Conservation (phyloP, 2,329 filamentous ascomycete genomes). For the Colletotrichum brevisporum region DNA sequence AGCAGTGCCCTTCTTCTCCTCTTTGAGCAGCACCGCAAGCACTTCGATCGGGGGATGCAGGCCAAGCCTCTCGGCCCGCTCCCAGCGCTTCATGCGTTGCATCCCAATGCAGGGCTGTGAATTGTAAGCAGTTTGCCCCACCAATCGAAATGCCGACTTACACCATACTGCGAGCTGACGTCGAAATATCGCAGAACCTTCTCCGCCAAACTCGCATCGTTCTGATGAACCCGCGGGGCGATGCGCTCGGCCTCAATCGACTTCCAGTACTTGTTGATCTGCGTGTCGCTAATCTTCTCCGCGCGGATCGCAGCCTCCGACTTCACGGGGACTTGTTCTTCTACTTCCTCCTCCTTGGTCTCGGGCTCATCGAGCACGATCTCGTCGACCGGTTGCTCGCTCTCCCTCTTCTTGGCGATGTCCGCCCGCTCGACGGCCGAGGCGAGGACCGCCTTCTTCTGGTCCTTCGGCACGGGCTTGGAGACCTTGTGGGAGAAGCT, state of each 20-base stretch:
- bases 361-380: conserved; percentile 43
- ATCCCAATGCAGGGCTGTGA: conserved; percentile 89
- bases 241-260: conserved; percentile 77
- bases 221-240: conserved; percentile 83
- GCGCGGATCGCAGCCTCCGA: conserved; percentile 70
- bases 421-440: conserved; percentile 45
- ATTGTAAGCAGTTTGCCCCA: conserved; percentile 12
- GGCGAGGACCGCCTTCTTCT: conserved; percentile 57
- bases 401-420: conserved; percentile 41
- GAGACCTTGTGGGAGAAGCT: conserved; percentile 72
- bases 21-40: conserved; percentile 84
- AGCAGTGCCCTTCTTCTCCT: conserved; percentile 70
- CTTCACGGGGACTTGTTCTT: conserved; percentile 56
- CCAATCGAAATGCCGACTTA: conserved; percentile 65
- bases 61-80: conserved; percentile 84
- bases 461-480: conserved; percentile 64
- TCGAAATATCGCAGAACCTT: conserved; percentile 95
- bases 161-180: conserved; percentile 90
- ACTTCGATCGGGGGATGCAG: conserved; percentile 93
- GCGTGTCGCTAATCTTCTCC: conserved; percentile 73
- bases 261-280: conserved; percentile 85
- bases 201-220: conserved; percentile 79
- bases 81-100: conserved; percentile 85
- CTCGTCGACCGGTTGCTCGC: conserved; percentile 42
- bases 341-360: conserved; percentile 44